Base-by-base conservation (phyloP, 306 rosid genomes). In the Cyclanthera cordifolia region DNA sequence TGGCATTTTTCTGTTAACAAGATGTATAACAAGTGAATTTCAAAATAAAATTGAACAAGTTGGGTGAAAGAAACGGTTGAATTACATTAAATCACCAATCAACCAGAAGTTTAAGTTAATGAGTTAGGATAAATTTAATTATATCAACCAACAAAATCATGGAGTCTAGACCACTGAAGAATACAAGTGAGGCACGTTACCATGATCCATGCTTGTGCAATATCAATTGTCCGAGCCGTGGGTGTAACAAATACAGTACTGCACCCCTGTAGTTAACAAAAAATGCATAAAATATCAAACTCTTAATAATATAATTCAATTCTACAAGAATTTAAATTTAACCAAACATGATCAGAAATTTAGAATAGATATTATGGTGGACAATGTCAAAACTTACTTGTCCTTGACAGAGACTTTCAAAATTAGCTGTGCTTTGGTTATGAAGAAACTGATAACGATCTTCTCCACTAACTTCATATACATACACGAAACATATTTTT, bases 171-270 rank as follows among this genome's bases (percentile, higher is more conserved):
- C n/a, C 14, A 20, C 12, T 13, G 32, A 53, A 32, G 4, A 53
- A 69, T 75, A 11, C 23, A 54, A 34, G 11, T 57, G 75, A 46
- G 45, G 3, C 52, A 47, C 16, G 75, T 78, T 82, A 92, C 97
- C 97, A 89, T 92, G 82, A 87, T 69, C 97, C 96, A 92, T 6
- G 96, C 92, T 68, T 85, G 88, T 28, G 92, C 88, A 55, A 92
- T 89, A 82, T 89, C 97, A 72, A 89, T 85, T 60, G 97, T 84
- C 79, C 96, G 96, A 80, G 97, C 97, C 10, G 97, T 89, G 83
- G 96, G 90, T 53, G 97, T 89, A 58, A 92, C 97, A 77, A 92
- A 92, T 71, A 81, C 97, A 47, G 96, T 92, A 82, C 90, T 96
- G 80, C 95, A 92, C 72, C 97, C 97, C 97, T 91, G 81, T 3